A percentile compares a stretch with the other conserved stretches of the same genome.
Evolutionary conservation across 148 eudicot species (phyloP).

Genomic region (Nepenthes gracilis): DNA sequence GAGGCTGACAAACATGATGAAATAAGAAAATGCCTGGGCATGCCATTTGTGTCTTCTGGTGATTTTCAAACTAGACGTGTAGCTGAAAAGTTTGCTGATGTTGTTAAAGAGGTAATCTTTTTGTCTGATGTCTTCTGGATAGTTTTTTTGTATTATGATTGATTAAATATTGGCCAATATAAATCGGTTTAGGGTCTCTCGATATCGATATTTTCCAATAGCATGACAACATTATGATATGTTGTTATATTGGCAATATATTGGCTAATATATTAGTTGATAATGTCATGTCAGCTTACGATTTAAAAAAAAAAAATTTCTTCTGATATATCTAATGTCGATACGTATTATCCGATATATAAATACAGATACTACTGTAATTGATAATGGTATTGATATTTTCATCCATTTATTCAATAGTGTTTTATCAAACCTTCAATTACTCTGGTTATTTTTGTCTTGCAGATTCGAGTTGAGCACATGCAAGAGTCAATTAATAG

Average conservation of each 20-base stretch:
- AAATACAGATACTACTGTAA: background rate
- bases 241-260: too few relatives aligned
- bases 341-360: too few relatives aligned
- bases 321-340: background rate
- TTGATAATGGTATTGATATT: too few relatives aligned
- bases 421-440: background rate
- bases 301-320: too few relatives aligned
- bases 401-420: background rate
- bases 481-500: slow-evolving; percentile 22
- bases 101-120: slow-evolving; percentile 63
- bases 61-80: slow-evolving; percentile 33
- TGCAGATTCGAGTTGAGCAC: slow-evolving; percentile 50
- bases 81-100: slow-evolving; percentile 47
- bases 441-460: slow-evolving; percentile 8
- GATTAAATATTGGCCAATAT: too few relatives aligned
- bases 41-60: slow-evolving; percentile 52
- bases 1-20: slow-evolving; percentile 27
- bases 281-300: too few relatives aligned
- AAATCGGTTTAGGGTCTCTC: too few relatives aligned
- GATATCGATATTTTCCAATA: too few relatives aligned
- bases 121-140: background rate
- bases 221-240: too few relatives aligned
- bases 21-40: slow-evolving; percentile 36
- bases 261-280: too few relatives aligned
- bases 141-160: too few relatives aligned